Evolutionary conservation across 2,329 filamentous ascomycete species (phyloP).

Genomic region (Cladosporium sphaerospermum): DNA sequence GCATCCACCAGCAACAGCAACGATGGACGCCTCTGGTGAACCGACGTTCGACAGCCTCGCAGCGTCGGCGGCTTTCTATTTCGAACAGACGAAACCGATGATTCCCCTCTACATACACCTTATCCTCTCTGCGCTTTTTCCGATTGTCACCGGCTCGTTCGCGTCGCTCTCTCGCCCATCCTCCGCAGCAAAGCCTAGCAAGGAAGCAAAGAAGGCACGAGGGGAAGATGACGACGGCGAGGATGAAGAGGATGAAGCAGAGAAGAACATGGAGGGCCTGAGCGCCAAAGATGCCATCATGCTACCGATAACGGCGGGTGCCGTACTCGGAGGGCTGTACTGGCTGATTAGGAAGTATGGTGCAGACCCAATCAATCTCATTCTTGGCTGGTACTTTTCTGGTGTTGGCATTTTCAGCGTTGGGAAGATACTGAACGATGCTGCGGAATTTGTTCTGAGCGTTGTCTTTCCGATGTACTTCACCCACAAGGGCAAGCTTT

Average conservation of each 20-base stretch:
- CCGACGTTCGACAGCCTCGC: not conserved
- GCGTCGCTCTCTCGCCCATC: constrained; percentile 78
- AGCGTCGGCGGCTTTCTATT: not conserved
- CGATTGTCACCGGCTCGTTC: constrained; percentile 79
- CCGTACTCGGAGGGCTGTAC: constrained; percentile 70
- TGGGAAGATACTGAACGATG: constrained; percentile 66
- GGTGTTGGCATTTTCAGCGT: constrained; percentile 72
- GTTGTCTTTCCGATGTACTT: constrained; percentile 71
- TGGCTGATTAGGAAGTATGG: constrained; percentile 86
- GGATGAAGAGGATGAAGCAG: constrained; percentile 48
- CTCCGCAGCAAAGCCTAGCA: constrained; percentile 61
- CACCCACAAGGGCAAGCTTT: constrained; percentile 45
- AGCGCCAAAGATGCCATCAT: constrained; percentile 74
- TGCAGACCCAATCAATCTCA: constrained; percentile 71
- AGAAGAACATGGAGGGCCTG: constrained; percentile 60
- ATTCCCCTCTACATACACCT: constrained; percentile 52
- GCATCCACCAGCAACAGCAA: not conserved
- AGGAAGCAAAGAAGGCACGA: constrained; percentile 35
- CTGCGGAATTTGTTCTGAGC: constrained; percentile 56
- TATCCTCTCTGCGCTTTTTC: constrained; percentile 64
- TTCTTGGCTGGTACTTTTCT: constrained; percentile 79
- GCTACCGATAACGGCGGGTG: constrained; percentile 72
- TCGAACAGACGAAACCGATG: constrained; percentile 8
- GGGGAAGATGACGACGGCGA: constrained; percentile 44
- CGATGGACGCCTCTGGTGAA: constrained; percentile 1